Conservation (phyloP, 345 rosid genomes). For the Garcia nutans region DNA sequence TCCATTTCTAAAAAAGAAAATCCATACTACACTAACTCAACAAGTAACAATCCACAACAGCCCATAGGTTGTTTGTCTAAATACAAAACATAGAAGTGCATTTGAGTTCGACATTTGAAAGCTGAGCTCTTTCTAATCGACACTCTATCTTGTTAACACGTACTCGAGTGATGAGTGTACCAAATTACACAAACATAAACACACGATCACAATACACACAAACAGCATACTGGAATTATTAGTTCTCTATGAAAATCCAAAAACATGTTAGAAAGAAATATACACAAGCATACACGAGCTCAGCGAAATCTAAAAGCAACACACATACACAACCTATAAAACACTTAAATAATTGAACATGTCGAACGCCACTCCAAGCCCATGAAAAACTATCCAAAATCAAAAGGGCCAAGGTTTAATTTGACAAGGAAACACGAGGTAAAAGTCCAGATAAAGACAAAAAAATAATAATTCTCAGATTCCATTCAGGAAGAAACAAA, state of each 20-base stretch:
- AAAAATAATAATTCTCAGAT: neutral
- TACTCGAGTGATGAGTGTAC: too few relatives aligned
- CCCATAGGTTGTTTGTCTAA: neutral
- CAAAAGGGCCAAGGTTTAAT: neutral
- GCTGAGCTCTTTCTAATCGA: neutral
- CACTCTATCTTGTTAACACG: too few relatives aligned
- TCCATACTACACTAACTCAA: neutral
- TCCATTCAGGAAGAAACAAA: neutral
- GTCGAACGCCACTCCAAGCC: too few relatives aligned
- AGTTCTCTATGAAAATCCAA: too few relatives aligned
- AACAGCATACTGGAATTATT: too few relatives aligned
- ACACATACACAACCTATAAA: too few relatives aligned
- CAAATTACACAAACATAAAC: too few relatives aligned
- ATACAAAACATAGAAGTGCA: too few relatives aligned
- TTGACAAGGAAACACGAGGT: neutral
- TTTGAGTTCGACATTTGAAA: neutral
- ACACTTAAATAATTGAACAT: neutral
- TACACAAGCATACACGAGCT: neutral
- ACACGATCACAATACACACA: too few relatives aligned
- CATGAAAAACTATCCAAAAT: too few relatives aligned
- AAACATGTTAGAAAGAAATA: too few relatives aligned
- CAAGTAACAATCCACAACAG: neutral
- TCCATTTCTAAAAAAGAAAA: too few relatives aligned
- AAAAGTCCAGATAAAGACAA: neutral
- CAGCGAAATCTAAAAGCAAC: neutral